Evolutionary conservation across 2,329 filamentous ascomycete genomes (phyloP), one percentile per base, ranked within the genome.

Genomic region (Colletotrichum horii): DNA sequence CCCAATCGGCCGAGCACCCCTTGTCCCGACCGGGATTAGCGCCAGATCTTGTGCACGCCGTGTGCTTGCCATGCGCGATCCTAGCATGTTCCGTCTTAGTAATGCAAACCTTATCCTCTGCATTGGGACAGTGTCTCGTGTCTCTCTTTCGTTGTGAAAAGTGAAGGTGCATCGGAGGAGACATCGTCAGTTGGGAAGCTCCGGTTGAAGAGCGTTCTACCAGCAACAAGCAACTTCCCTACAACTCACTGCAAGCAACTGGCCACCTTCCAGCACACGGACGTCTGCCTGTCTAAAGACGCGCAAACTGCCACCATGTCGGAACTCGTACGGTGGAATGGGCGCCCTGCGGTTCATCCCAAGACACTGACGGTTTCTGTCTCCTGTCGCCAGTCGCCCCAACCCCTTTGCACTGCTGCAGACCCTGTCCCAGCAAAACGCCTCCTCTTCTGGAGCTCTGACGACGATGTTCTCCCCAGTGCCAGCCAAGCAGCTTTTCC

Each of bases 71-170:
- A 74, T 64, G 66, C 66, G 32, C 56, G 32, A 73, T 65, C 32
- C 74, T 55, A 26, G 70, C 22, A 61, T 75, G 74, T 24, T 52
- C n/a, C 68, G 64, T 73, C 74, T 75, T 75, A 68, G 70, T 73
- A 75, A 75, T 75, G 74, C 74, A 75, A 75, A 75, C 74, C 74
- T 75, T 75, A 74, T 75, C 74, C 74, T 65, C 48, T 73, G 70
- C 74, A 73, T 75, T 69, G 74, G 74, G 55, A 73, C 74, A 68
- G 34, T 73, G 62, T 66, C 32, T 55, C 56, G 55, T 62, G 55
- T 66, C 58, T 19, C 24, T 55, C 16, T 24, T 32, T 26, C 66
- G 8, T 24, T 55, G 58, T 58, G 16, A 36, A 36, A 48, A 22
- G 2, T 38, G 58, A n/a, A 60, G 14, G 28, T 16, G 24, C 66